These are phyloP conservation scores for Anisogramma anomala DNA, from an alignment of 2,329 filamentous ascomycete genomes.

Conservation along the genomic window DNA sequence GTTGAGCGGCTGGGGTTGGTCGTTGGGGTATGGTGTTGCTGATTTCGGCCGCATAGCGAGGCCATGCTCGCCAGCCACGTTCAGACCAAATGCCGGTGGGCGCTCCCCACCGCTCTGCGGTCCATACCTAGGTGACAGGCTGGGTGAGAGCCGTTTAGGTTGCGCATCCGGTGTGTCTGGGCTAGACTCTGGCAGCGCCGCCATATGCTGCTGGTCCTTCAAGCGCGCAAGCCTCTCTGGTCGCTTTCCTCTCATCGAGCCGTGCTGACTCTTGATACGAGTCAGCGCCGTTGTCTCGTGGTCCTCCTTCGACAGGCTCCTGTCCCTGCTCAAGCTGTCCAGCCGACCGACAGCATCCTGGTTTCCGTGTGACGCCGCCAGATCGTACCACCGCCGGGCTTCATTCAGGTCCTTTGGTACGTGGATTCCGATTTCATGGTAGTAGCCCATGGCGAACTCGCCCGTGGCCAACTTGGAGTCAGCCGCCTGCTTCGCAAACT, in stretches of 20 bases:
- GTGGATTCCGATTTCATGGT: conserved; percentile 91
- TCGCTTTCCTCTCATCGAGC: conserved; percentile 51
- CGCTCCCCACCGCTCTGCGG: conserved; percentile 30
- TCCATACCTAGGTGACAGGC: conserved; percentile 30
- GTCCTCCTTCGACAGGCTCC: conserved; percentile 77
- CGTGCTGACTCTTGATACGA: conserved; percentile 73
- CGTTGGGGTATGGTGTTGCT: conserved; percentile 58
- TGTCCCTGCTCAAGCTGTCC: conserved; percentile 71
- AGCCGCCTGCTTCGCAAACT: conserved; percentile 80
- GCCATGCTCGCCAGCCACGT: conserved; percentile 34
- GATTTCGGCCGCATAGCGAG: conserved; percentile 37
- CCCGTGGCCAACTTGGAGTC: conserved; percentile 72
- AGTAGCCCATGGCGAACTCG: conserved; percentile 95
- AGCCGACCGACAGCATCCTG: conserved; percentile 74
- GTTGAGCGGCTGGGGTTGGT: conserved; percentile 46
- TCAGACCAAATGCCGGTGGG: conserved; percentile 34
- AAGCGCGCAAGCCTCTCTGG: conserved; percentile 40
- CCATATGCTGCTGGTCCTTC: conserved; percentile 22
- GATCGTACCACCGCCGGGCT: conserved; percentile 79
- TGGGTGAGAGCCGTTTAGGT: conserved; percentile 25
- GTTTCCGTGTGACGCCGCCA: conserved; percentile 83
- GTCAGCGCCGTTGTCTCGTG: conserved; percentile 86
- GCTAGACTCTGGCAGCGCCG: conserved; percentile 9
- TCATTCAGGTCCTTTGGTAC: conserved; percentile 73
- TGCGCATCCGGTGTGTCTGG: conserved; percentile 13